Base-by-base conservation (phyloP, 2,329 filamentous ascomycete genomes). In the Thelonectria rubi region DNA sequence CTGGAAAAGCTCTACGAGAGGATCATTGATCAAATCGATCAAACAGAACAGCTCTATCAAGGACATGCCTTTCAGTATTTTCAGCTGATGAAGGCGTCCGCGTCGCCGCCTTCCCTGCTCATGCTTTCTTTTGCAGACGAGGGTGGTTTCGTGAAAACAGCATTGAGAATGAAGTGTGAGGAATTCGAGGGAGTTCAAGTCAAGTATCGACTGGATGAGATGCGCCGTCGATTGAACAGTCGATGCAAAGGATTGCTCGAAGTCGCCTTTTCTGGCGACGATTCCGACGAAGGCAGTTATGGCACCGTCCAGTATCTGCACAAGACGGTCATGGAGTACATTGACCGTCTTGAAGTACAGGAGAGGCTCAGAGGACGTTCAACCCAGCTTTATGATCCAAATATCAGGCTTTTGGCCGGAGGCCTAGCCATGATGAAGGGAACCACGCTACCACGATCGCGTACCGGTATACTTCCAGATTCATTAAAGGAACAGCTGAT, bases 71-170 rank as follows among this genome's bases (percentile, higher is more conserved):
- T 20, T 9, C 9, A 46, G 42, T 46, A 46, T 15, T 24, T 46
- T 7, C 15, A 3, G 6, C 8, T 66, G 0, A 58, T 64, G 20
- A 3, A 1, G 0, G 12, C 32, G 2, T 52, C 43, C 1, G 3
- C 1, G 0, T 5, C 6, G 0, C n/a, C 26, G 1, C 56, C 63
- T 3, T 51, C 20, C 0, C n/a, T 55, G 0, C 24, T 58, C 0
- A 0, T 52, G 0, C 37, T 66, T 0, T 66, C 55, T 32, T 62
- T 56, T 6, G 54, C 60, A 1, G 65, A 67, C 6, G 58, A 67
- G 14, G 43, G 48, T 1, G 11, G 26, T 0, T 55, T 53, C 2
- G 24, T 62, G 15, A 32, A 57, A 2, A 2, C 2, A 52, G 2
- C 7, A 15, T 0, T 1, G 1, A 1, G 3, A 42, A 1, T 46